Conservation (phyloP, 169 alveolate genomes). For the Neospora caninum region DNA sequence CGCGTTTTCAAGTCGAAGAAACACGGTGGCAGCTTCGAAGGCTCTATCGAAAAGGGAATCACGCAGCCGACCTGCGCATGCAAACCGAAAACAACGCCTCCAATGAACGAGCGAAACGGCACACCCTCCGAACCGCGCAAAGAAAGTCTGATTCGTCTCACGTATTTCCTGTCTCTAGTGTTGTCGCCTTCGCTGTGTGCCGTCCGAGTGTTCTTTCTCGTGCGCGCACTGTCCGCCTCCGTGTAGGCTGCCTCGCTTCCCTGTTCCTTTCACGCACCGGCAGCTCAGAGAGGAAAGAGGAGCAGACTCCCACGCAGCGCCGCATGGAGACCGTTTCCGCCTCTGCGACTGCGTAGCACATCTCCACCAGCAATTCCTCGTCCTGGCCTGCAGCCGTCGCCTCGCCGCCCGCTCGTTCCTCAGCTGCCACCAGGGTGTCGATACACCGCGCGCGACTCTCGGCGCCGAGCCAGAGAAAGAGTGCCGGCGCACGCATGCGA, state of each 20-base stretch:
- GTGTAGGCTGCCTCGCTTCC: too few relatives aligned
- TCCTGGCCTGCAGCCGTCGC: neutral
- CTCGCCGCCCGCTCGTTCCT: neutral
- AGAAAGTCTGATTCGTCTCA: too few relatives aligned
- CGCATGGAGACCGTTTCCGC: neutral
- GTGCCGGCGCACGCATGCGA: neutral
- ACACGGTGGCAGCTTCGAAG: slow-evolving; percentile 61
- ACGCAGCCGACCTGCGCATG: slow-evolving; percentile 11
- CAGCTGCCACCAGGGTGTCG: neutral
- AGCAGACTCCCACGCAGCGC: neutral
- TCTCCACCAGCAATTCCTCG: neutral
- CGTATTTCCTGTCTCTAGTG: too few relatives aligned
- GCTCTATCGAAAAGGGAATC: slow-evolving; percentile 65
- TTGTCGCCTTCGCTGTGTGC: too few relatives aligned
- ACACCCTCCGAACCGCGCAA: too few relatives aligned
- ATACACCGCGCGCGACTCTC: slow-evolving; percentile 7
- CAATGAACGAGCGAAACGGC: too few relatives aligned
- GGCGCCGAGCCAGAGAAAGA: neutral
- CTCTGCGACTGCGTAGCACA: neutral
- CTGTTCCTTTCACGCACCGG: neutral
- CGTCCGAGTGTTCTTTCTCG: too few relatives aligned
- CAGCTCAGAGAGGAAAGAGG: neutral
- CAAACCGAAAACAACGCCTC: neutral
- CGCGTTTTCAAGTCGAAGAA: slow-evolving; percentile 12
- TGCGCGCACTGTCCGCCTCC: too few relatives aligned